phyloP scores from a whole-genome alignment of 129 eudicot species.

The Pulicaria dysenterica region DNA sequence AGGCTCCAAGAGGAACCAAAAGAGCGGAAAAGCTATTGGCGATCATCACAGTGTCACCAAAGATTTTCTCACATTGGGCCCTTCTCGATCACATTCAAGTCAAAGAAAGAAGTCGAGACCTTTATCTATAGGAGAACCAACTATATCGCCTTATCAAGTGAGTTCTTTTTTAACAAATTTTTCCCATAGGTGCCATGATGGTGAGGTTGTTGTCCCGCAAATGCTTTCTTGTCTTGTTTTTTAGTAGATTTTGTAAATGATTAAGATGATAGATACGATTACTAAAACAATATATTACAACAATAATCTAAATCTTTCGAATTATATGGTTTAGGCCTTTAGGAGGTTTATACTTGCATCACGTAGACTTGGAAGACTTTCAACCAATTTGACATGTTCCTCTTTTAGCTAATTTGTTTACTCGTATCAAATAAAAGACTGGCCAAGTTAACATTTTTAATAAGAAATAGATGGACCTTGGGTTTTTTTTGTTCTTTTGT shows the following conservation, averaged over 20 bases:
- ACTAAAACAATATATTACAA: not conserved
- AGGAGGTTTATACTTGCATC: not conserved
- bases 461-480: not conserved
- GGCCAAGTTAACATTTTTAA: not conserved
- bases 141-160: slow-evolving; percentile 42
- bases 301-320: not conserved
- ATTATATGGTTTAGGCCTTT: not conserved
- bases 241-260: not conserved
- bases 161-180: slow-evolving; percentile 13
- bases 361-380: not conserved
- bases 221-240: not conserved
- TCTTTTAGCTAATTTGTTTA: not conserved
- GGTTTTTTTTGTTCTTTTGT: not conserved
- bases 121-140: slow-evolving; percentile 12
- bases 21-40: slow-evolving; percentile 17
- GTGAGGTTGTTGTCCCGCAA: not conserved
- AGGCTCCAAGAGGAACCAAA: slow-evolving; percentile 29
- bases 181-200: not conserved
- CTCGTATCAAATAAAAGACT: not conserved
- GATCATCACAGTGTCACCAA: slow-evolving; percentile 46
- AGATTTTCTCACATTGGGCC: slow-evolving; percentile 77
- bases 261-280: not conserved
- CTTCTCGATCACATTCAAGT: slow-evolving; percentile 42
- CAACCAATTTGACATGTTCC: not conserved
- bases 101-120: slow-evolving; percentile 33